Percentiles rank a stretch among this genome's conserved stretches.
These are phyloP conservation scores for Fusarium xyrophilum DNA, from an alignment of 2,329 filamentous ascomycete genomes.

Conservation along the genomic window DNA sequence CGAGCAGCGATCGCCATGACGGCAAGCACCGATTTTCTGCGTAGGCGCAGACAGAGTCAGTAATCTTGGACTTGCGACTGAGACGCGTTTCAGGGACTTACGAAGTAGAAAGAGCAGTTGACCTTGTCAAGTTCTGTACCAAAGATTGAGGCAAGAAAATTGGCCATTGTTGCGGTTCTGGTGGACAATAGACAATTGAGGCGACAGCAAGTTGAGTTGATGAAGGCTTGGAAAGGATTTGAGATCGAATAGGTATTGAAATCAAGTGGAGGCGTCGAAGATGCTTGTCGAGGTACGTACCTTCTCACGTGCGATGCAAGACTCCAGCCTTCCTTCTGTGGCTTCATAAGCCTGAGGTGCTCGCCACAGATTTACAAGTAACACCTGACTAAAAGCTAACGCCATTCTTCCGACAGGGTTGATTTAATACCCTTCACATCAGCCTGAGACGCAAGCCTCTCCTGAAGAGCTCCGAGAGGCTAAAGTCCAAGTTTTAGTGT, in stretches of 20 bases:
- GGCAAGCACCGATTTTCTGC: slow-evolving; percentile 98
- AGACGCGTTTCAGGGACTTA: slow-evolving; percentile 41
- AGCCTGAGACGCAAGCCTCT: slow-evolving; percentile 24
- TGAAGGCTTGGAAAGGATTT: slow-evolving; percentile 34
- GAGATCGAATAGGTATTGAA: slow-evolving; percentile 13
- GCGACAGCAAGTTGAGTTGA: slow-evolving; percentile 18
- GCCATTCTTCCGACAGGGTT: slow-evolving; percentile 4
- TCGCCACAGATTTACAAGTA: slow-evolving; percentile 2
- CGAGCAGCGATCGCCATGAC: slow-evolving; percentile 97
- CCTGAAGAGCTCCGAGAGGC: slow-evolving; percentile 17
- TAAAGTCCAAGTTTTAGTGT: slow-evolving; percentile 6
- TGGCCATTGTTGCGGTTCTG: slow-evolving; percentile 71
- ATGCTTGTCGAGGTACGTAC: slow-evolving; percentile 23
- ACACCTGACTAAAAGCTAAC: slow-evolving; percentile 1
- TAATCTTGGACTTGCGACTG: slow-evolving; percentile 7
- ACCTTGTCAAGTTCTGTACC: slow-evolving; percentile 99
- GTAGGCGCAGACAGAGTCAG: slow-evolving; percentile 26
- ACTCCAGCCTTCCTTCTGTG: slow-evolving; percentile 9
- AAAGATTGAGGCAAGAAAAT: slow-evolving; percentile 99
- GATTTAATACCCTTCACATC: neutral
- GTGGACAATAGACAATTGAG: neutral
- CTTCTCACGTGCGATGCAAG: slow-evolving; percentile 44
- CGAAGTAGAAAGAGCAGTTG: slow-evolving; percentile 96
- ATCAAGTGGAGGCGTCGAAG: slow-evolving; percentile 15
- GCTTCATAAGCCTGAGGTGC: slow-evolving; percentile 15